Conservation (phyloP, 2,329 filamentous ascomycete genomes). For the Ophiostoma ulmi region DNA sequence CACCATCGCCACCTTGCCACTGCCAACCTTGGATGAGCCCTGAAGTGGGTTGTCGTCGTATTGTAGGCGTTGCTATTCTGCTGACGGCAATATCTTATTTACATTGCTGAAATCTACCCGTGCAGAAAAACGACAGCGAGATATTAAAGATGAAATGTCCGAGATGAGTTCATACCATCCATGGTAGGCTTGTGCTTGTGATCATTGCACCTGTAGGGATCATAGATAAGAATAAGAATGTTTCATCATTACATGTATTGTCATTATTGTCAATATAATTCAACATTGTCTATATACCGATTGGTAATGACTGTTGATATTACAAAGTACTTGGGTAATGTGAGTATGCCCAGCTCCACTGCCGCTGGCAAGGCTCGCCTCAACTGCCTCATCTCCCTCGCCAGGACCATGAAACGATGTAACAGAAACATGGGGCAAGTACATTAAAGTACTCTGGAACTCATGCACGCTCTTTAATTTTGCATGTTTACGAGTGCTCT, state of each 20-base stretch:
- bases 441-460: neutral
- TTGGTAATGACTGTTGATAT: neutral
- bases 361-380: neutral
- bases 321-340: neutral
- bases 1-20: neutral
- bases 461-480: neutral
- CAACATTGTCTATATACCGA: neutral
- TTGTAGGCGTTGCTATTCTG: neutral
- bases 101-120: neutral
- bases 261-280: too few relatives aligned
- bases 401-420: conserved; percentile 5
- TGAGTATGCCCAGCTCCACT: neutral
- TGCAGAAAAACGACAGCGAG: neutral
- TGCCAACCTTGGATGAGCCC: neutral
- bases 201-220: neutral
- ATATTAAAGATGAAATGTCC: neutral
- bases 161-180: neutral
- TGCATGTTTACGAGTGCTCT: neutral
- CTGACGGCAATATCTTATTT: too few relatives aligned
- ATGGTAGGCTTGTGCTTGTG: neutral
- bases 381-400: conserved; percentile 6
- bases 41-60: neutral
- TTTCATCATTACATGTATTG: too few relatives aligned
- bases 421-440: neutral
- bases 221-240: too few relatives aligned